Base-by-base conservation (phyloP, 192 early-diverging fungal species). In the Rhizophagus prolifer region DNA sequence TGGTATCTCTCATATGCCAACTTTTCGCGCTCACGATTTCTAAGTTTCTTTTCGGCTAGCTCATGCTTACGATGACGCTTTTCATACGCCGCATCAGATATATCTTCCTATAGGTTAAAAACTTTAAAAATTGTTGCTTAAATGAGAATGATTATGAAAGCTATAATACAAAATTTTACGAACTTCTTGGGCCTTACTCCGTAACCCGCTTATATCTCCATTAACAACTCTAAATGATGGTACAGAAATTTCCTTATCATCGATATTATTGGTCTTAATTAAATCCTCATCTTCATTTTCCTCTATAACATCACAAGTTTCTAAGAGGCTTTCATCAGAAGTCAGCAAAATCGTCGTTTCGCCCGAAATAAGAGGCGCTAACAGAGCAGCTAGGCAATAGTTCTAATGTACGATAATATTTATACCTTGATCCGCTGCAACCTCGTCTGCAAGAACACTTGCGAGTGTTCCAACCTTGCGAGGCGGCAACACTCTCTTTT, bases 1-100 rank as follows among this genome's bases (percentile, higher is more conserved):
- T 89, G 88, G 34, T 87, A 86, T 81, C 86, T 79, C 44, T 83
- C 86, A 31, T 89, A 85, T 14, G 77, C 77, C 38, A 89, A 65
- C 28, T 82, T 82, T 77, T 89, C 88, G 61, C 82, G 82, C 74
- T 89, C 88, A 46, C 88, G 69, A 63, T 89, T 89, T 70, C 87
- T 89, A 41, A 86, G 59, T 63, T 83, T 87, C 69, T 87, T 87
- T 73, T 89, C 88, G 28, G 83, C 82, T 70, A 85, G 79, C 68
- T 89, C 86, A 58, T 85, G 82, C 58, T 87, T 87, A 14, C 82
- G 76, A 61, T 89, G 88, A 0, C 86, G 82, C 47, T 83, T 82
- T 28, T 85, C 72, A 61, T 89, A 89, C 31, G 80, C 78, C n/a
- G 77, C 84, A 59, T 86, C 84, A 9, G 79, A 41, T 38, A 78